Evolutionary conservation across 2,329 filamentous ascomycete genomes (phyloP).

Genomic region (Alternaria consortialis): DNA sequence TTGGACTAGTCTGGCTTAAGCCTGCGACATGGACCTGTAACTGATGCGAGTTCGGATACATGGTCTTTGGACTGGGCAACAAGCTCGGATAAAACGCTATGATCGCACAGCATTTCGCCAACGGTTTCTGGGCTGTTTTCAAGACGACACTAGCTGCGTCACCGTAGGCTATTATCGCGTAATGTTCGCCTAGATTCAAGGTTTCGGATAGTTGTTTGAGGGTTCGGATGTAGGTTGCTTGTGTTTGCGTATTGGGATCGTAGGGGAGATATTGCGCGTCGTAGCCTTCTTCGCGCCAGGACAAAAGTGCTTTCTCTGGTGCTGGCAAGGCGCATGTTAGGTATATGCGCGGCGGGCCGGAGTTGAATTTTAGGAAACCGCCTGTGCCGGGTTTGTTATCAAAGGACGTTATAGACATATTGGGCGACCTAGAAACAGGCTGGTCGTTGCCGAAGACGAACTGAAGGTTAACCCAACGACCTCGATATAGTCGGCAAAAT

Average conservation of each 20-base stretch:
- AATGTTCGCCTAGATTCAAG: conserved; percentile 51
- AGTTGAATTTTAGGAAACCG: conserved; percentile 52
- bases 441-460: neutral
- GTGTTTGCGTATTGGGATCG: conserved; percentile 24
- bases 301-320: conserved; percentile 49
- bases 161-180: conserved; percentile 52
- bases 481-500: neutral
- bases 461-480: neutral
- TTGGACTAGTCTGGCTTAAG: conserved; percentile 42
- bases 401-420: conserved; percentile 42
- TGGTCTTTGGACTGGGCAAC: conserved; percentile 49
- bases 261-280: conserved; percentile 52
- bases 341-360: conserved; percentile 48
- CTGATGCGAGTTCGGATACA: conserved; percentile 51
- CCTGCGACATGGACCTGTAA: conserved; percentile 54
- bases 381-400: conserved; percentile 29
- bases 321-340: conserved; percentile 52
- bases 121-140: conserved; percentile 52
- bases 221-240: conserved; percentile 42
- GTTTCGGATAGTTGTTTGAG: conserved; percentile 51
- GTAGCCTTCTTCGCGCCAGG: conserved; percentile 56
- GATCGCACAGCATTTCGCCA: conserved; percentile 52
- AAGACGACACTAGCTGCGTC: conserved; percentile 53
- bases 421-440: neutral
- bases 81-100: conserved; percentile 55